Evolutionary conservation across 2,329 filamentous ascomycete species (phyloP).

Genomic region (Pseudogymnoascus sp.): DNA sequence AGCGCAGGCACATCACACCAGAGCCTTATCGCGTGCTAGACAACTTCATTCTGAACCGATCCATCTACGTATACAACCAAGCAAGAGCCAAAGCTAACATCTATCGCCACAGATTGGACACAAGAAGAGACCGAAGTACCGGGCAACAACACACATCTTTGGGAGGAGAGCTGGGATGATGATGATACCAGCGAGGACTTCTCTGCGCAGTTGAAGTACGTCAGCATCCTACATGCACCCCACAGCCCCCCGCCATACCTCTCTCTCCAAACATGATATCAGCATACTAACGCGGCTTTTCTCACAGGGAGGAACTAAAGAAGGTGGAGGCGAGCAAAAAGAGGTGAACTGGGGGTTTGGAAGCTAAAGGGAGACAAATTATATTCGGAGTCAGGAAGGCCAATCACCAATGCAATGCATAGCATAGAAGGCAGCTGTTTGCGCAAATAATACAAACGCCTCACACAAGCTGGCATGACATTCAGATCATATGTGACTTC

Average conservation of each 20-base stretch:
- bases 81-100: conserved; percentile 3
- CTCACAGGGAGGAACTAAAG: conserved; percentile 75
- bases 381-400: conserved; percentile 8
- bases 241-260: background rate
- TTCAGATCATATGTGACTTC: background rate
- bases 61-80: background rate
- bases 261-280: background rate
- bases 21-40: background rate
- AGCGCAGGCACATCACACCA: background rate
- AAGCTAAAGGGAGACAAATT: conserved; percentile 16
- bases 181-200: conserved; percentile 97
- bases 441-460: conserved; percentile 9
- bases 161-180: conserved; percentile 99
- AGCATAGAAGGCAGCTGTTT: conserved; percentile 8
- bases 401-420: conserved; percentile 6
- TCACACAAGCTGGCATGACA: background rate
- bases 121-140: conserved; percentile 84
- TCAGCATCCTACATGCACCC: conserved; percentile 19
- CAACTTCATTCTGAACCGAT: background rate
- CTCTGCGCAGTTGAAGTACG: conserved; percentile 84
- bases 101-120: conserved; percentile 65
- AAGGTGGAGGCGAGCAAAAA: conserved; percentile 78
- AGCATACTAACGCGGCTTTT: background rate
- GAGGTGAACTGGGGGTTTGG: conserved; percentile 37
- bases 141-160: conserved; percentile 72